Evolutionary conservation across 164 flowering plant genomes (phyloP).

Genomic region (Tetrastigma voinierianum): DNA sequence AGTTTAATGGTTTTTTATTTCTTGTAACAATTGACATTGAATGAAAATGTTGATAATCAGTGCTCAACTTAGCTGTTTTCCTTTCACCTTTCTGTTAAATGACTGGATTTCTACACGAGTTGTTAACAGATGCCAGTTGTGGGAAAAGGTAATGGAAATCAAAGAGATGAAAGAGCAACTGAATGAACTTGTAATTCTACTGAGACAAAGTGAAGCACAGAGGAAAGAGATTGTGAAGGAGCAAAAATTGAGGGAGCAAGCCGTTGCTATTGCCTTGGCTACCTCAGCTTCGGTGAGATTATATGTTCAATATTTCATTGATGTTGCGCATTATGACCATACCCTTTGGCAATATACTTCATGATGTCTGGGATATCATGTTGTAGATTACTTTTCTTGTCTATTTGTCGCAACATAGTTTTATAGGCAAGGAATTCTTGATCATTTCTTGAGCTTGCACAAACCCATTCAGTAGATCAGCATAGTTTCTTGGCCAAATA

Average conservation of each 20-base stretch:
- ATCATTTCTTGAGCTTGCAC: background rate
- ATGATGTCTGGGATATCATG: too few species aligned
- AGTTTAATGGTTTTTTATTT: too few species aligned
- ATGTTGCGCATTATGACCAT: background rate
- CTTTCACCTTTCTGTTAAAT: too few species aligned
- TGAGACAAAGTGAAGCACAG: constrained; percentile 64
- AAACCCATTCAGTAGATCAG: background rate
- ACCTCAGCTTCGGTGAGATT: constrained; percentile 57
- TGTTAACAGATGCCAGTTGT: constrained; percentile 51
- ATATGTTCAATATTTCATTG: background rate
- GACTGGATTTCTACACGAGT: too few species aligned
- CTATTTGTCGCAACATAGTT: too few species aligned
- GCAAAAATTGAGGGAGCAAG: constrained; percentile 68
- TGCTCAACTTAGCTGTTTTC: too few species aligned
- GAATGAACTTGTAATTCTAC: constrained; percentile 61
- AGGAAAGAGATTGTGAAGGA: constrained; percentile 71
- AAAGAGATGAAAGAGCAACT: constrained; percentile 72
- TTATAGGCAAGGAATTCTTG: too few species aligned
- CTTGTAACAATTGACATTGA: too few species aligned
- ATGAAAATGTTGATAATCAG: too few species aligned
- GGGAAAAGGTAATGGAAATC: constrained; percentile 65
- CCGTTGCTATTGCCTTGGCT: constrained; percentile 55
- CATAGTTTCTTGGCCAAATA: too few species aligned
- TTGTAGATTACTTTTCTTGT: too few species aligned
- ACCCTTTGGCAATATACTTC: too few species aligned